These are phyloP conservation scores for Lyophyllum atratum DNA, from an alignment of 768 basidiomycete genomes.

Conservation along the genomic window DNA sequence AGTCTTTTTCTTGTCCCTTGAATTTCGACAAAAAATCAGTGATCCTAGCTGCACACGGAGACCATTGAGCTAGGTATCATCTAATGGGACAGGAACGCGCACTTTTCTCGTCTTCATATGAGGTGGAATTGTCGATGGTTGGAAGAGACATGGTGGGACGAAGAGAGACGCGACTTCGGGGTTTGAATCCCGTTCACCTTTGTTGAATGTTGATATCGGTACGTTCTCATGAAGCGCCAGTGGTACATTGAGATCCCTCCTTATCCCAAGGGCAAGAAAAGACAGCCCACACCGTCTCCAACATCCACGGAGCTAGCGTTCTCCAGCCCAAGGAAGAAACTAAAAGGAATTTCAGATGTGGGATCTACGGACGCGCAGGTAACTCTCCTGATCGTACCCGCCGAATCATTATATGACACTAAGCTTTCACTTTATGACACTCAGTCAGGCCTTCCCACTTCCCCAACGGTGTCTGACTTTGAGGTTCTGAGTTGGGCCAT, in stretches of 20 bases:
- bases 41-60: slow-evolving; percentile 56
- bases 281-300: neutral
- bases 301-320: neutral
- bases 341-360: neutral
- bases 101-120: slow-evolving; percentile 79
- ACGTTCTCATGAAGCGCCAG: slow-evolving; percentile 9
- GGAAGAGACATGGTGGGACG: slow-evolving; percentile 63
- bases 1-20: slow-evolving; percentile 64
- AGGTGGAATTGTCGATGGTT: slow-evolving; percentile 57
- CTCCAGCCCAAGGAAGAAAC: slow-evolving; percentile 13
- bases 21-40: slow-evolving; percentile 70
- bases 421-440: neutral
- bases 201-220: slow-evolving; percentile 6
- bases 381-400: neutral
- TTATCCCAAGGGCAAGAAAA: slow-evolving; percentile 3
- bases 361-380: neutral
- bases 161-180: slow-evolving; percentile 31
- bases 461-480: slow-evolving; percentile 23
- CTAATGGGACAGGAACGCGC: neutral
- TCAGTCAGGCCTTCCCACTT: slow-evolving; percentile 1
- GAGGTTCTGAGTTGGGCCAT: slow-evolving; percentile 7
- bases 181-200: slow-evolving; percentile 31
- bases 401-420: neutral
- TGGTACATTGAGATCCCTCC: slow-evolving; percentile 17
- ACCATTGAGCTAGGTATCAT: neutral